phyloP scores from a whole-genome alignment of 2,329 filamentous ascomycete species.

The Sporothrix brasiliensis region DNA sequence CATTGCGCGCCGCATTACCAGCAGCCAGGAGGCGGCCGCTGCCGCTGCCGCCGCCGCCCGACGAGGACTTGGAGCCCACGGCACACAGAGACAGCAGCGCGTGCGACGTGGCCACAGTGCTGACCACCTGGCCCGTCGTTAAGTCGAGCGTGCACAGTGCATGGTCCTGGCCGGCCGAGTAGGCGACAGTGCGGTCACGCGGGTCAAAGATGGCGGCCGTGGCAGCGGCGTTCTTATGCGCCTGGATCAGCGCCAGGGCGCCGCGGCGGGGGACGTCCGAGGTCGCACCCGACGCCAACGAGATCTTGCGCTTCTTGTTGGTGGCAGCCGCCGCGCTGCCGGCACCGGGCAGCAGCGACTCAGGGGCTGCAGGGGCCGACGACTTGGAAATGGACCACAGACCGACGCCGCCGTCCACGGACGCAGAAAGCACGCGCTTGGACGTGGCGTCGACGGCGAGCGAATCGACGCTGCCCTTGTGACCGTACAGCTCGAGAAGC shows the following conservation, averaged over 20 bases:
- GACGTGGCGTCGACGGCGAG: conserved; percentile 71
- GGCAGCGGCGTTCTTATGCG: conserved; percentile 64
- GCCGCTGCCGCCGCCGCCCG: conserved; percentile 12
- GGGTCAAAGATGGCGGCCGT: conserved; percentile 86
- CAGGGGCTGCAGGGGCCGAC: conserved; percentile 63
- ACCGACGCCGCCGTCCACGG: conserved; percentile 79
- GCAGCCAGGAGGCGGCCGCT: conserved; percentile 58
- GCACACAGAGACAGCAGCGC: conserved; percentile 78
- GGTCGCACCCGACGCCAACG: conserved; percentile 49
- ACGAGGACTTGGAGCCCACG: conserved; percentile 52
- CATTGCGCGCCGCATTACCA: conserved; percentile 81
- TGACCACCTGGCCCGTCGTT: conserved; percentile 75
- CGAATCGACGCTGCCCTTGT: conserved; percentile 67
- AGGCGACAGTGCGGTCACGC: conserved; percentile 81
- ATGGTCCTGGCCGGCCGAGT: conserved; percentile 90
- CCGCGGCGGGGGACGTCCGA: conserved; percentile 69
- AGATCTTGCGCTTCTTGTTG: conserved; percentile 75
- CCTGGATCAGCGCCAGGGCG: conserved; percentile 71
- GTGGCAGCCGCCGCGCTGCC: conserved; percentile 46
- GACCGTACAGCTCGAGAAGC: conserved; percentile 39
- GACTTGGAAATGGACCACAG: conserved; percentile 74
- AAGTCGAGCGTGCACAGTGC: conserved; percentile 89
- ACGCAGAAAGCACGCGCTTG: conserved; percentile 81
- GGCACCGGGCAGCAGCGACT: conserved; percentile 67
- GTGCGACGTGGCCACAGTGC: conserved; percentile 80